Conservation (phyloP, 306 rosid genomes). For the Quercus agrifolia region DNA sequence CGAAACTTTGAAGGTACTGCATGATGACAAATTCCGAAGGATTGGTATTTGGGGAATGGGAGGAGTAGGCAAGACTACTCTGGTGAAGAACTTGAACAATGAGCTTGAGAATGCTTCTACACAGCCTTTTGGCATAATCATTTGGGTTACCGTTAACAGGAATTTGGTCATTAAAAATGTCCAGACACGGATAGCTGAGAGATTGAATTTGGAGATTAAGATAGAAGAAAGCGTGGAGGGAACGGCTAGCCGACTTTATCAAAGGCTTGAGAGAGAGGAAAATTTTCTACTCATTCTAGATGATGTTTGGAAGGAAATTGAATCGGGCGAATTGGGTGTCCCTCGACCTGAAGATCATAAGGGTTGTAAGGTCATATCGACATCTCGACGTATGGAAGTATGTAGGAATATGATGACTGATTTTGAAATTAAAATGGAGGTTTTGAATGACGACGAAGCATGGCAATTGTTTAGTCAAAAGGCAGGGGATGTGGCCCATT, state of each 20-base stretch:
- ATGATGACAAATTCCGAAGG: neutral
- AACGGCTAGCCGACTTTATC: neutral
- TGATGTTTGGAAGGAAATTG: neutral
- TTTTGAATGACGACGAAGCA: conserved; percentile 5
- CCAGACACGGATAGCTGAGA: conserved; percentile 6
- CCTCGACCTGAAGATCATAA: neutral
- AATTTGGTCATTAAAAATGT: conserved; percentile 10
- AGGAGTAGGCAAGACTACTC: conserved; percentile 20
- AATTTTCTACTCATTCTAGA: neutral
- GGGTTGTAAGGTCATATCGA: neutral
- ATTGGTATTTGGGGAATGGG: conserved; percentile 26
- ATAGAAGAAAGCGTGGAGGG: conserved; percentile 11
- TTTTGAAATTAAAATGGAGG: conserved; percentile 4
- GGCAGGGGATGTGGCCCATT: conserved; percentile 4
- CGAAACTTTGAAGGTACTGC: neutral
- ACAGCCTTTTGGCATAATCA: conserved; percentile 14
- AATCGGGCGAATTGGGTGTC: neutral
- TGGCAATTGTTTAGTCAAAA: conserved; percentile 17
- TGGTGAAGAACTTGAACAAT: conserved; percentile 20
- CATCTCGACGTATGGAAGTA: neutral
- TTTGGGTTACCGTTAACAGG: conserved; percentile 18
- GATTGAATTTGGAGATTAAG: conserved; percentile 6
- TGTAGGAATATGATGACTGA: conserved; percentile 19
- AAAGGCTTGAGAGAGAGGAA: conserved; percentile 1
- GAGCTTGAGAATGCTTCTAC: neutral